Evolutionary conservation across 441 rosid species (phyloP).

Genomic region (Mallotus repandus): DNA sequence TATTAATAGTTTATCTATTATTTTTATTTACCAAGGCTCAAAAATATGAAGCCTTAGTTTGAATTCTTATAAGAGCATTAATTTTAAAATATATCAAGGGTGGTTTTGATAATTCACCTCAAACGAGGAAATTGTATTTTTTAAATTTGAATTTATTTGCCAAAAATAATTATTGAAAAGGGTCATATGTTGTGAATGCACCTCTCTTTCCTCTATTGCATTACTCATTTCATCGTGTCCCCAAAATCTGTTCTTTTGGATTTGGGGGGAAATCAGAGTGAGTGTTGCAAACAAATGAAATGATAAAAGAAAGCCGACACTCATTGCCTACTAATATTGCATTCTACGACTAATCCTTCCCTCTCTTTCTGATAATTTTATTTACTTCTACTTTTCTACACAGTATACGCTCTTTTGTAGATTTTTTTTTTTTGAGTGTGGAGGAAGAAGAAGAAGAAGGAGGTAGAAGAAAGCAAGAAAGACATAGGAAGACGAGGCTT

Average conservation of each 20-base stretch:
- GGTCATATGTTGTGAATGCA: slow-evolving; percentile 13
- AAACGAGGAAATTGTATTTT: too few relatives aligned
- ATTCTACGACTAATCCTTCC: background rate
- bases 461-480: background rate
- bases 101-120: too few relatives aligned
- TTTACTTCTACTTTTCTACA: background rate
- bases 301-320: slow-evolving; percentile 3
- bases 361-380: background rate
- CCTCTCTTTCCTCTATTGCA: background rate
- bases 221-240: background rate
- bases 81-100: too few relatives aligned
- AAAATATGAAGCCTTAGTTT: too few relatives aligned
- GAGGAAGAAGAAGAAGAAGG: background rate
- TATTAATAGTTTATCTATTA: too few relatives aligned
- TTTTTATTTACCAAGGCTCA: too few relatives aligned
- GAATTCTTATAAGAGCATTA: too few relatives aligned
- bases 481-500: background rate
- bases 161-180: background rate
- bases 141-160: background rate
- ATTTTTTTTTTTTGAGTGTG: background rate
- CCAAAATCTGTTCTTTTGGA: background rate
- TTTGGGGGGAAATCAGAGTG: background rate
- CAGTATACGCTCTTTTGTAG: background rate
- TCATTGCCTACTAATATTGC: background rate
- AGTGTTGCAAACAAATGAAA: background rate